Conservation (phyloP, 179 eudicot species). For the Camellia oleifera region DNA sequence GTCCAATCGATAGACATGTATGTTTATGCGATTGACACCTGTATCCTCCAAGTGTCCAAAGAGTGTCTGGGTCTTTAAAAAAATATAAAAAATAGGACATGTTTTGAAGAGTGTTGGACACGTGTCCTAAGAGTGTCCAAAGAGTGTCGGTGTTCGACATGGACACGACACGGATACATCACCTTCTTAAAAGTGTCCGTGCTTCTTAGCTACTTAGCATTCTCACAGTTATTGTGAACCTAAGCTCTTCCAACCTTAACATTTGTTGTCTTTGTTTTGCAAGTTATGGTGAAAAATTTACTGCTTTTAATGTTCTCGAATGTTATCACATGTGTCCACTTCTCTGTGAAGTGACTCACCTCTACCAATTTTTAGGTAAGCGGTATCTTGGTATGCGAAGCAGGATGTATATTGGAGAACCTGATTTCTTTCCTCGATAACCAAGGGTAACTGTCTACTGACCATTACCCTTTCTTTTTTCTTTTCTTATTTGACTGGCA, state of each 20-base stretch:
- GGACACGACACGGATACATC: too few relatives aligned
- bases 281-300: neutral
- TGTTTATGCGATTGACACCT: too few relatives aligned
- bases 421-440: conserved; percentile 75
- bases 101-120: too few relatives aligned
- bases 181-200: too few relatives aligned
- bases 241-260: neutral
- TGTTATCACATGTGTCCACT: too few relatives aligned
- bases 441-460: conserved; percentile 59
- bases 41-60: too few relatives aligned
- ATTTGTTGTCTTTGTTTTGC: neutral
- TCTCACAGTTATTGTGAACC: neutral
- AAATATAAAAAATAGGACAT: too few relatives aligned
- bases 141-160: too few relatives aligned
- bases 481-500: neutral
- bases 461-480: conserved; percentile 3
- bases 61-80: too few relatives aligned
- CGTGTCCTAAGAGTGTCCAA: too few relatives aligned
- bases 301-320: neutral
- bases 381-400: conserved; percentile 96
- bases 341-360: neutral
- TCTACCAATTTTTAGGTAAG: conserved; percentile 52
- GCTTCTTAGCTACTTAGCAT: neutral
- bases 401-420: conserved; percentile 98
- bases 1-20: too few relatives aligned